Percentiles rank a stretch among this genome's conserved stretches.
Evolutionary conservation across 306 rosid species (phyloP).

Genomic region (Cicer chorassanicum): DNA sequence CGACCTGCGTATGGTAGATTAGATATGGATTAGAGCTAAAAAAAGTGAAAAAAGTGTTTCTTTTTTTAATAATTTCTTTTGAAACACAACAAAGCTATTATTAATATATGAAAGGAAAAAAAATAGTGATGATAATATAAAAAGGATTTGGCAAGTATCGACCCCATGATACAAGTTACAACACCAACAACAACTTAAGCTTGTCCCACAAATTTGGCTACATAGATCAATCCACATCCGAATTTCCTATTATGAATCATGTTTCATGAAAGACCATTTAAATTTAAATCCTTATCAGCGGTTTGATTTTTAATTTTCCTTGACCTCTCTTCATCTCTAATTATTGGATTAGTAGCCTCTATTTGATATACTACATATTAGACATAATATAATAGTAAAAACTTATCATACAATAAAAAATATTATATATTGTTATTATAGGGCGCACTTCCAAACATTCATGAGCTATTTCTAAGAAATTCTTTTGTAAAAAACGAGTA

Average conservation of each 20-base stretch:
- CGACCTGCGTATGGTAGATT: not conserved
- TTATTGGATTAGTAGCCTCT: no score
- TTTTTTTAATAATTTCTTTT: not conserved
- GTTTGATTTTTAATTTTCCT: not conserved
- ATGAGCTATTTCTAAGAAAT: no score
- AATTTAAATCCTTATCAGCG: not conserved
- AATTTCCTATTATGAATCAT: not conserved
- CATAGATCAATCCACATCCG: not conserved
- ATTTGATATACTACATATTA: no score
- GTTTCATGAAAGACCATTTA: not conserved
- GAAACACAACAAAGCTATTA: not conserved
- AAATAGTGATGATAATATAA: not conserved
- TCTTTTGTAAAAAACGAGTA: no score
- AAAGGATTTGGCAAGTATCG: not conserved
- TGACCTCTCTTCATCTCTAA: no score
- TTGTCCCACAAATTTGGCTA: not conserved
- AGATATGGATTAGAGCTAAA: slow-evolving; percentile 13
- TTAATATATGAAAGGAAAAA: not conserved
- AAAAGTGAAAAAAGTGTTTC: not conserved
- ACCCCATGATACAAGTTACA: not conserved
- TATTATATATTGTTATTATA: no score
- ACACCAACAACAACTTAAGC: not conserved
- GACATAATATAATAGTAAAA: no score
- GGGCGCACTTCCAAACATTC: no score
- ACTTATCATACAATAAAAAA: no score